These are phyloP conservation scores for Zygosaccharomyces pseudorouxii DNA, from an alignment of 805 yeast species.

Conservation along the genomic window DNA sequence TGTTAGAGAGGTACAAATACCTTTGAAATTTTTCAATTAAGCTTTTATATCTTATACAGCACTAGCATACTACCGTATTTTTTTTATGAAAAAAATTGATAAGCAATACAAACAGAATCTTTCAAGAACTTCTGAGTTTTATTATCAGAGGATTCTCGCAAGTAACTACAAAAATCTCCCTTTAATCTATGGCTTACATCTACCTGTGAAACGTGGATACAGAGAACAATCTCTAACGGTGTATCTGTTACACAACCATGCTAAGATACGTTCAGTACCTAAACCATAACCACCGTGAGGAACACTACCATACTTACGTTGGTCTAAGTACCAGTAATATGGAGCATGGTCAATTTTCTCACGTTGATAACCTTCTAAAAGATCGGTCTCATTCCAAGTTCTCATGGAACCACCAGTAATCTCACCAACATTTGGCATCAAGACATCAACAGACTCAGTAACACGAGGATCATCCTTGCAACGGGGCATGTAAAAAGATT, in stretches of 20 bases:
- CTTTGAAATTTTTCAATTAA: background rate
- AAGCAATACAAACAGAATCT: too few relatives aligned
- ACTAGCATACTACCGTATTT: background rate
- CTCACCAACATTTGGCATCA: constrained; percentile 99
- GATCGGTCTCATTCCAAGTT: constrained; percentile 74
- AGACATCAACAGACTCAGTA: constrained; percentile 96
- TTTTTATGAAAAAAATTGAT: background rate
- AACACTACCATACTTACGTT: constrained; percentile 93
- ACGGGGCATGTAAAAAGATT: constrained; percentile 96
- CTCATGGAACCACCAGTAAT: constrained; percentile 99
- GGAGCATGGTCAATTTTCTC: constrained; percentile 78
- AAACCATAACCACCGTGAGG: constrained; percentile 99
- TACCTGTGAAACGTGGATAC: constrained; percentile 96
- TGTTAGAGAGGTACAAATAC: background rate
- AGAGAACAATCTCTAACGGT: constrained; percentile 97
- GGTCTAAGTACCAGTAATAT: constrained; percentile 96
- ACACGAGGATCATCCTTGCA: constrained; percentile 87
- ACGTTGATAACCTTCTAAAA: constrained; percentile 86
- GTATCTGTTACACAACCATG: constrained; percentile 96
- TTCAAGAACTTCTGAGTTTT: background rate
- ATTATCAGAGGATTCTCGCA: background rate
- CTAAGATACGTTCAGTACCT: constrained; percentile 96
- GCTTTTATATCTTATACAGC: background rate
- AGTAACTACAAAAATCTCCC: background rate
- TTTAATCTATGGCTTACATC: constrained; percentile 81